Base-by-base conservation (phyloP, 2,329 filamentous ascomycete species). In the Triangularia verruculosa region DNA sequence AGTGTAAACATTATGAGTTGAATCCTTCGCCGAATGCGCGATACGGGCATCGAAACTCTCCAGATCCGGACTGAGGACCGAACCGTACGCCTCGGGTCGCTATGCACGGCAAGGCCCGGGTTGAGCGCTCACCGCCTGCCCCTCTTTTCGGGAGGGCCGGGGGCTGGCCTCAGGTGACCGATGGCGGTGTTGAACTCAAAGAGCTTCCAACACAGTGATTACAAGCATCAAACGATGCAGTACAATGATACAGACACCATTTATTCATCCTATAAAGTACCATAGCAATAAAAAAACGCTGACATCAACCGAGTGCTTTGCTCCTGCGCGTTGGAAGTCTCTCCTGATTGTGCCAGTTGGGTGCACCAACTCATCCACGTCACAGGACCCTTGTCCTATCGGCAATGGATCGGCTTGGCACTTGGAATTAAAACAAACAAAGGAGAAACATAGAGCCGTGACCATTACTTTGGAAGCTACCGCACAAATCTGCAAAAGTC, bases 351-450 rank as follows among this genome's bases (percentile, higher is more conserved):
- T 34, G 28, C 34, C 32, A 22, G 34, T 24, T 59, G 24, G 34
- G 8, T 24, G 32, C 25, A 28, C 28, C 39, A 30, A 39, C 20
- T 27, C 57, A n/a, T 59, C 57, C 57, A 47, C 57, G 57, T 59
- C 57, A 59, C 34, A 59, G 27, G 39, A 25, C 57, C 57, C 47
- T n/a, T 51, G 57, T 43, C 39, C 52, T 59, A 52, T 59, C 34
- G 39, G 7, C 13, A 43, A 59, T 24, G 24, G 39, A 27, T 20
- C 25, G 32, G 34, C 15, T 59, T 39, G 34, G 34, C 24, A 22
- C 25, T 27, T 39, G 17, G 20, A 20, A 17, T 43, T 24, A 24
- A 17, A 34, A 58, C 20, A 27, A 17, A 58, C 39, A 25, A 17
- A 25, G 20, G n/a, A 7, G 13, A n/a, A 34, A 58, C 13, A 57